phyloP scores from a whole-genome alignment of 768 basidiomycete genomes.

The Phylloporus sp. region DNA sequence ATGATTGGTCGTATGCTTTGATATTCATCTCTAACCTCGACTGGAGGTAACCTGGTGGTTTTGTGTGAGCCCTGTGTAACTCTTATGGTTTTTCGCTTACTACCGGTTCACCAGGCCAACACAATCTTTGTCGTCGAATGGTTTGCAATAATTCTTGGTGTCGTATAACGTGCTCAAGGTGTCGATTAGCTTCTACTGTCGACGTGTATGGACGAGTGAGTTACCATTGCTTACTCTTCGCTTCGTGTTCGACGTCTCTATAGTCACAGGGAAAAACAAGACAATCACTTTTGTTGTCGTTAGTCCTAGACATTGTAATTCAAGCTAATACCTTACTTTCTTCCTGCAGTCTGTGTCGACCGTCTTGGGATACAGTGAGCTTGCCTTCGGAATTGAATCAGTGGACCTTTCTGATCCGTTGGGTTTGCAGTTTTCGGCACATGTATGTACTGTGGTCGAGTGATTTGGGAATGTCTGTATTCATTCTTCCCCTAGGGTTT shows the following conservation, averaged over 20 bases:
- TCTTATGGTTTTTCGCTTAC: neutral
- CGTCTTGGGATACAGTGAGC: neutral
- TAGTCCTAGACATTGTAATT: neutral
- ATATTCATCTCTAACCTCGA: neutral
- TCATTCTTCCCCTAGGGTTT: neutral
- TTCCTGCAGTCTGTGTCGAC: neutral
- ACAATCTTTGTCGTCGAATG: conserved; percentile 2
- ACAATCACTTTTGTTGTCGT: conserved; percentile 6
- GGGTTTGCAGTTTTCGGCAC: conserved; percentile 2
- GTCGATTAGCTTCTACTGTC: conserved; percentile 11
- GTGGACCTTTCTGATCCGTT: neutral
- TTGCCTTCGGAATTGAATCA: neutral
- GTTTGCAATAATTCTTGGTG: neutral
- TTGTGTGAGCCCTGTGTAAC: neutral
- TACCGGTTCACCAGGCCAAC: neutral
- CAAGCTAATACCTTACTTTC: neutral
- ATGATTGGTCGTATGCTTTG: neutral
- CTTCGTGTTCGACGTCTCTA: neutral
- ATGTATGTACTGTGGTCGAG: conserved; percentile 2
- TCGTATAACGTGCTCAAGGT: neutral
- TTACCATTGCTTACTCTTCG: neutral
- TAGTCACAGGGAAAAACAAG: conserved; percentile 18
- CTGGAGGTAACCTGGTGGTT: conserved; percentile 1
- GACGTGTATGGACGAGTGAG: conserved; percentile 15
- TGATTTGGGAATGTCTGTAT: neutral